Evolutionary conservation across 768 basidiomycete genomes (phyloP).

Genomic region (Psilocybe tampanensis): DNA sequence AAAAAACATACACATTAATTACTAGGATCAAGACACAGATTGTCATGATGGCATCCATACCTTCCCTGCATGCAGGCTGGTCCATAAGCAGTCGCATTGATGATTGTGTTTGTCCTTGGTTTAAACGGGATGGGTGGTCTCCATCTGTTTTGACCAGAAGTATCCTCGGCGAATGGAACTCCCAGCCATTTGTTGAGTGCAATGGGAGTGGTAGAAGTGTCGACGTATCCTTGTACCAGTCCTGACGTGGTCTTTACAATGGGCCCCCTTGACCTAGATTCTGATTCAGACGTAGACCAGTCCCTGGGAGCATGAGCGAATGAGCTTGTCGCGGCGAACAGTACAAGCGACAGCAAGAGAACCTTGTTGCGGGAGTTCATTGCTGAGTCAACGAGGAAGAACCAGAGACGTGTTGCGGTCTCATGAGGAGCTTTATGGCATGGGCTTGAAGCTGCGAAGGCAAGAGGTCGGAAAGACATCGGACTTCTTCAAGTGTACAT

Average conservation of each 20-base stretch:
- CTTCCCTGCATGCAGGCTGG: constrained; percentile 36
- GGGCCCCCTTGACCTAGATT: neutral
- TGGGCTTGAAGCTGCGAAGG: neutral
- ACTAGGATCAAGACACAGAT: no score
- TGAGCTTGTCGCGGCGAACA: neutral
- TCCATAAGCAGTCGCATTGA: constrained; percentile 32
- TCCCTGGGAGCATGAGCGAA: neutral
- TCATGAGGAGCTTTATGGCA: neutral
- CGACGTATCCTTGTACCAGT: constrained; percentile 26
- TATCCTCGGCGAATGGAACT: constrained; percentile 31
- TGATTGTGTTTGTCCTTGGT: constrained; percentile 11
- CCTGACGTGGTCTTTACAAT: constrained; percentile 28
- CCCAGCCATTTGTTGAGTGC: constrained; percentile 32
- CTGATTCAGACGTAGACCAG: no score
- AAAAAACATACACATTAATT: neutral
- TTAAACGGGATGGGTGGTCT: constrained; percentile 26
- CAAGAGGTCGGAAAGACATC: constrained; percentile 9
- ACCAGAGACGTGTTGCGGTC: neutral
- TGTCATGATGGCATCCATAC: no score
- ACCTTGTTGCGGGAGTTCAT: constrained; percentile 3
- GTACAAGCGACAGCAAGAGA: neutral
- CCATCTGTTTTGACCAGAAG: constrained; percentile 31
- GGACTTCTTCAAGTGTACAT: constrained; percentile 1
- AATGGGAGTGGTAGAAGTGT: constrained; percentile 22
- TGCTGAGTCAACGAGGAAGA: neutral